Base-by-base conservation (phyloP, 176 grass and related monocot species). In the Oryza brachyantha region DNA sequence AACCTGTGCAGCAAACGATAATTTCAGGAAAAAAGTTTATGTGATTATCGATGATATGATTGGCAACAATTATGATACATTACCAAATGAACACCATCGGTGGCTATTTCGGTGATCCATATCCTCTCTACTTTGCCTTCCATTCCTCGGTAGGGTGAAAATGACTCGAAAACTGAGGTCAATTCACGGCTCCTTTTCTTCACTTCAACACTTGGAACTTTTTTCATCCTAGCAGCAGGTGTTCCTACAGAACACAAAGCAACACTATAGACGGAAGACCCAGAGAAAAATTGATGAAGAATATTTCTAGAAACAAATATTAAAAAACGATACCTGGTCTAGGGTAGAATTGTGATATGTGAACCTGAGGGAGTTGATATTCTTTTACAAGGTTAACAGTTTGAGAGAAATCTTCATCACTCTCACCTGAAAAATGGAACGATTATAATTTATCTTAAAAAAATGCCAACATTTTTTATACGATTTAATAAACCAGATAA, bases 271-370 rank as follows among this genome's bases (percentile, higher is more conserved):
- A n/a, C 63, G 69, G 13, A 63, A 50, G 31, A 29, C 41, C 4
- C 37, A 7, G 25, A 19, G 70, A 16, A 25, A 0, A 70, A 21
- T 52, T 25, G 4, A 43, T 4, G 21, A 64, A 8, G 21, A 36
- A 41, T 64, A 22, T 55, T 55, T 8, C 21, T 55, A 55, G 6
- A 55, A 5, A 54, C 13, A 36, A 67, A 54, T 14, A 7, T 14
- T 35, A 83, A 24, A 68, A 86, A 38, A 81, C 32, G 11, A 64
- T 83, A 93, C 96, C 96, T 84, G 96, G 96, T 34, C 96, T 88
- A 32, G 96, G 96, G 68, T 99, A 95, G 67, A 99, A 99, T 19
- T 99, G 96, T 48, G 92, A 99, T 77, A 95, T 99, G 78, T 95
- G 96, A 68, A 99, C 92, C 85, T 98, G 96, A 62, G 96, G 73